These are phyloP conservation scores for Glarea lozoyensis DNA, from an alignment of 495 filamentous ascomycete species.

Conservation along the genomic window DNA sequence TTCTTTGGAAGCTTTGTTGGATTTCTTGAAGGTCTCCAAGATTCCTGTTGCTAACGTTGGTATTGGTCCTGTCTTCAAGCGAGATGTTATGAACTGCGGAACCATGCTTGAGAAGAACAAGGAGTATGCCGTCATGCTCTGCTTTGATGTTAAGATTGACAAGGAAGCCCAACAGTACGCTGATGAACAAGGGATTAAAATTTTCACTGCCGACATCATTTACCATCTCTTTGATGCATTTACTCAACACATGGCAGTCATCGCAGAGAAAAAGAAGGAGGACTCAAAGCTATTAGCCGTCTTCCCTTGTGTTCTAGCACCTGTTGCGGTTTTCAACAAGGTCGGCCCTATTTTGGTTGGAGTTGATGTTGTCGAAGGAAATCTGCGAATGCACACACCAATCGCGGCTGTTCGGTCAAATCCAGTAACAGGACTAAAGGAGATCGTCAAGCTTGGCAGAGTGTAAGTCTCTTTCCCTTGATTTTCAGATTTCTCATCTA, in stretches of 20 bases:
- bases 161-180: conserved; percentile 90
- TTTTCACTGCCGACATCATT: conserved; percentile 98
- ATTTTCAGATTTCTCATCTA: neutral
- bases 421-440: conserved; percentile 66
- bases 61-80: conserved; percentile 97
- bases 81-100: conserved; percentile 93
- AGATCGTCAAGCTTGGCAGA: conserved; percentile 78
- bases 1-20: conserved; percentile 84
- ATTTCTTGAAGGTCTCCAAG: conserved; percentile 90
- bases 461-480: conserved; percentile 58
- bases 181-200: conserved; percentile 91
- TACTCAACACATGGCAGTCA: conserved; percentile 81
- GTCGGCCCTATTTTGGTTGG: conserved; percentile 92
- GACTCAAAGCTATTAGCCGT: conserved; percentile 92
- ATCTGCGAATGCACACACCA: conserved; percentile 75
- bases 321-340: conserved; percentile 98
- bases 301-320: conserved; percentile 85
- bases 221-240: conserved; percentile 98
- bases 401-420: conserved; percentile 79
- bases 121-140: conserved; percentile 97
- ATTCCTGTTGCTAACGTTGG: conserved; percentile 96
- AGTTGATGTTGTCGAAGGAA: conserved; percentile 89
- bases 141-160: conserved; percentile 99
- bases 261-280: conserved; percentile 86
- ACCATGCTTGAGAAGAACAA: conserved; percentile 95